These are phyloP conservation scores for Striga hermonthica DNA, from an alignment of 305 asterid genomes.

Conservation along the genomic window DNA sequence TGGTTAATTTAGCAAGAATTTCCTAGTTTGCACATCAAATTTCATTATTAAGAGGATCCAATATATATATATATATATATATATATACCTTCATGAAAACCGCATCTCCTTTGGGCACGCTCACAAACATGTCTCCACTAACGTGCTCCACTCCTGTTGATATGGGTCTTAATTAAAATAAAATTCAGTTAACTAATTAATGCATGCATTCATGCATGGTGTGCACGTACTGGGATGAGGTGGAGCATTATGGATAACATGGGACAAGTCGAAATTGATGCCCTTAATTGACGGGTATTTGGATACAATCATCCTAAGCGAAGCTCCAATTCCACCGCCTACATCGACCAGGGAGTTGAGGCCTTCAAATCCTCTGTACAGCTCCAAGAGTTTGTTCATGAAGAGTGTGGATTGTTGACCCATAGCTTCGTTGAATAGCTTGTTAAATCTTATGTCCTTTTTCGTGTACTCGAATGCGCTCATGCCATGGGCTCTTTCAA, in stretches of 20 bases:
- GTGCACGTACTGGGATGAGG: conserved; percentile 29
- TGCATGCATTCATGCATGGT: background rate
- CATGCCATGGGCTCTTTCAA: conserved; percentile 38
- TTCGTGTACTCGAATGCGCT: conserved; percentile 34
- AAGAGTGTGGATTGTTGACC: conserved; percentile 26
- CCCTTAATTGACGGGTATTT: conserved; percentile 38
- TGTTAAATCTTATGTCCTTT: conserved; percentile 34
- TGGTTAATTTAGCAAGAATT: too few species aligned
- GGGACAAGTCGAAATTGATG: conserved; percentile 44
- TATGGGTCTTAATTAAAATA: too few species aligned
- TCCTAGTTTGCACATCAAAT: background rate
- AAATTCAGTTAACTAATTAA: too few species aligned
- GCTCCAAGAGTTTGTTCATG: conserved; percentile 36
- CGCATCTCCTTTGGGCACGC: conserved; percentile 38
- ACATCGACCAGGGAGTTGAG: conserved; percentile 38
- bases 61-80: background rate
- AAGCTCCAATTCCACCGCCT: conserved; percentile 48
- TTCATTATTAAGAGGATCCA: background rate
- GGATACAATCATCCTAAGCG: conserved; percentile 34
- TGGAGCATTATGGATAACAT: conserved; percentile 38
- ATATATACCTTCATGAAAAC: conserved; percentile 32
- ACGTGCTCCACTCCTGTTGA: conserved; percentile 35
- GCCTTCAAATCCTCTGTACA: conserved; percentile 39
- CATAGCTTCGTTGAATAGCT: conserved; percentile 42
- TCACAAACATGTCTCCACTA: conserved; percentile 36